phyloP scores from a whole-genome alignment of 2,329 filamentous ascomycete species.

The Colletotrichum sansevieriae region DNA sequence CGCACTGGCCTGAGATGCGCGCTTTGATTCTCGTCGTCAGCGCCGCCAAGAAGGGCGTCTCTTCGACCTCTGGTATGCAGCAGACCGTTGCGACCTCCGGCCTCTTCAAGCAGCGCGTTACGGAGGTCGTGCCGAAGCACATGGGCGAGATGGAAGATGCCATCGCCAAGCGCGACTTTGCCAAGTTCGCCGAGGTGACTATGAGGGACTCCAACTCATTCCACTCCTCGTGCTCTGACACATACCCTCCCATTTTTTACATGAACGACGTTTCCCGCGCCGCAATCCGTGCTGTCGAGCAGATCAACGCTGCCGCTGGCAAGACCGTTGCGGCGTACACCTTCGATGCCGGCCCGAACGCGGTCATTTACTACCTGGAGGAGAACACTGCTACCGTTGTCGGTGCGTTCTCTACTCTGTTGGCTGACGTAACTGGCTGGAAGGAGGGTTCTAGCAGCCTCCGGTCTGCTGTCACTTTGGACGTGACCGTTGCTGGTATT shows the following conservation, averaged over 20 bases:
- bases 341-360: slow-evolving; percentile 97
- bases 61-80: slow-evolving; percentile 95
- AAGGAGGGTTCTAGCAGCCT: slow-evolving; percentile 68
- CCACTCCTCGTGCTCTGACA: slow-evolving; percentile 95
- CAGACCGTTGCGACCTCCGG: slow-evolving; percentile 91
- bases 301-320: slow-evolving; percentile 85
- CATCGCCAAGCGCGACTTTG: slow-evolving; percentile 83
- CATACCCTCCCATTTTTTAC: slow-evolving; percentile 98
- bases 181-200: slow-evolving; percentile 87
- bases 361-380: slow-evolving; percentile 94
- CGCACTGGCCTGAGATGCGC: slow-evolving; percentile 96
- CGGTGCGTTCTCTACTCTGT: slow-evolving; percentile 79
- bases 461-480: slow-evolving; percentile 68
- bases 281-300: slow-evolving; percentile 88
- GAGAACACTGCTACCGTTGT: slow-evolving; percentile 80
- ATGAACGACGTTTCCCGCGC: slow-evolving; percentile 94
- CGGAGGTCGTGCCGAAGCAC: slow-evolving; percentile 81
- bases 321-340: slow-evolving; percentile 92
- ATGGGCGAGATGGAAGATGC: slow-evolving; percentile 91
- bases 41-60: slow-evolving; percentile 95
- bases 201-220: slow-evolving; percentile 99
- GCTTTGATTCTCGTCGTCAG: slow-evolving; percentile 92
- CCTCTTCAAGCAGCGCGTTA: slow-evolving; percentile 84
- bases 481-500: slow-evolving; percentile 73
- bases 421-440: slow-evolving; percentile 79